These are phyloP conservation scores for Volvox reticuliferus DNA, from an alignment of 139 green algal genomes.

Conservation along the genomic window DNA sequence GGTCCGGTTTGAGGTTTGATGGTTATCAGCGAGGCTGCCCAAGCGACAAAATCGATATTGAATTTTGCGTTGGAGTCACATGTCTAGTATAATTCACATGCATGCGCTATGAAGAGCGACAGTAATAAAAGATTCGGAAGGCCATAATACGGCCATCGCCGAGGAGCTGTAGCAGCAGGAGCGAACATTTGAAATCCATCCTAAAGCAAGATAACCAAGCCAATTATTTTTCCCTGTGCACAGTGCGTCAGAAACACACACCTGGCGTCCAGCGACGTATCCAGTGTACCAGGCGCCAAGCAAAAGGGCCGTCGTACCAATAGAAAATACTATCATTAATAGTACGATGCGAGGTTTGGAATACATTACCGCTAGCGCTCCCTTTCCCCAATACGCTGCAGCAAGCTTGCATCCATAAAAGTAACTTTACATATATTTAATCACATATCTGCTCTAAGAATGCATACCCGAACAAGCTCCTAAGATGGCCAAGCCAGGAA, in stretches of 20 bases:
- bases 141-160: not conserved
- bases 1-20: not conserved
- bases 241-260: not conserved
- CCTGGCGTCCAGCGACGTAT: not conserved
- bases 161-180: not conserved
- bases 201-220: not conserved
- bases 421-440: too few species aligned
- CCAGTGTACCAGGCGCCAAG: constrained; percentile 9
- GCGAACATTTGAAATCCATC: too few species aligned
- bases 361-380: not conserved
- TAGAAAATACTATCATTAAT: not conserved
- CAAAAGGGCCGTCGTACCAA: not conserved
- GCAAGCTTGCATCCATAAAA: not conserved
- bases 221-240: not conserved
- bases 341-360: not conserved
- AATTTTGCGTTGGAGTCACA: too few species aligned
- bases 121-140: too few species aligned
- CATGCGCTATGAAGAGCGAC: too few species aligned
- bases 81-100: too few species aligned
- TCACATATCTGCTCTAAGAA: too few species aligned
- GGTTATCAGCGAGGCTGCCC: not conserved
- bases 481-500: too few species aligned
- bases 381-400: not conserved
- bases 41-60: too few species aligned
- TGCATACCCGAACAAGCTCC: too few species aligned